Evolutionary conservation across 2,329 filamentous ascomycete genomes (phyloP), one percentile per base, ranked within the genome.

Genomic region (Ceratocystis colombiana): DNA sequence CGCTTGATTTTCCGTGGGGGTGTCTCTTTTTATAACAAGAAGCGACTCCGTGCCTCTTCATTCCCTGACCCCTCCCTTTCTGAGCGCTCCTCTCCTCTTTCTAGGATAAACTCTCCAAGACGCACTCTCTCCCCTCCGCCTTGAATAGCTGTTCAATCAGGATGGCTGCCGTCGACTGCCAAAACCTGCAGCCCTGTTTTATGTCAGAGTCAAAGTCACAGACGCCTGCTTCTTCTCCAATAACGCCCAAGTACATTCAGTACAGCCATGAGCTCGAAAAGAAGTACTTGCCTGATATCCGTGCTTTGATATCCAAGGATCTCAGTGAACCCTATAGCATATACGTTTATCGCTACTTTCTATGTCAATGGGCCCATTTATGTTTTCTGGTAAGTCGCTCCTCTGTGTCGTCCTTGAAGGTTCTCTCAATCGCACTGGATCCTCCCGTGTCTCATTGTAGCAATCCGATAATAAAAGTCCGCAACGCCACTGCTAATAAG

Each of bases 311-410:
- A 72, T 94, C 92, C 57, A 96, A 93, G 72, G 94, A 97, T 74
- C 82, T 99, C 62, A 97, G 93, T 71, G 94, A 99, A 76, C 94
- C 94, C 1, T 99, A 99, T 76, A 97, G 93, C 77, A 97, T 99
- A 74, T 99, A 99, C 78, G 94, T 99, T 67, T 99, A 97, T 76
- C 86, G 94, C 41, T 99, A 99, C 75, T 99, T 99, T 72, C 79
- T 99, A 20, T 96, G 95, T 74, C 91, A 97, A 82, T 99, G 94
- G 94, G 89, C 89, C 4, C 88, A 97, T 73, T 79, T 99, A n/a
- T 99, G 94, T 76, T 97, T 90, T 76, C 89, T 97, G 86, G 91
- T 93, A 77, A 44, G 74, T 62, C 17, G 22, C 25, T 25, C 17
- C 7, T 30, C 10, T 10, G 33, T 37, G 33, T 59, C 5, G n/a